These are phyloP conservation scores for Colletotrichum paranaense DNA, from an alignment of 2,329 filamentous ascomycete genomes.

Conservation along the genomic window DNA sequence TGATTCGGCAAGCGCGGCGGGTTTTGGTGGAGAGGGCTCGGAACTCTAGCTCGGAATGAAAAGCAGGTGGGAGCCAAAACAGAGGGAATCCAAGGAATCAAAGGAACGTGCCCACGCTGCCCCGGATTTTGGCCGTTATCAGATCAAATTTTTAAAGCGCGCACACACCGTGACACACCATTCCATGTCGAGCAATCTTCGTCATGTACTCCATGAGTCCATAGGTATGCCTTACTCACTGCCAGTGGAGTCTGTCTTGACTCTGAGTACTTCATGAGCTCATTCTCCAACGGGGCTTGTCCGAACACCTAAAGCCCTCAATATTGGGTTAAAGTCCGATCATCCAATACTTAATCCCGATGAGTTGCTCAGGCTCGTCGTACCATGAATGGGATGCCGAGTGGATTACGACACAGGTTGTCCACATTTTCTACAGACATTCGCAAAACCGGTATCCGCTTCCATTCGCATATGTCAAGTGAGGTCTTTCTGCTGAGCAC, in stretches of 20 bases:
- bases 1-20: conserved; percentile 31
- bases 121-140: conserved; percentile 32
- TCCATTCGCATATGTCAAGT: too few relatives aligned
- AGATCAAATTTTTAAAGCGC: conserved; percentile 15
- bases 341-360: not conserved
- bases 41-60: not conserved
- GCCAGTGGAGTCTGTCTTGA: not conserved
- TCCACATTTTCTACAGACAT: not conserved
- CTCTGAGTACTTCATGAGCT: too few relatives aligned
- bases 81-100: not conserved
- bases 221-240: too few relatives aligned
- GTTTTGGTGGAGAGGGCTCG: not conserved
- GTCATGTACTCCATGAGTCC: not conserved
- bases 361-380: not conserved
- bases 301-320: too few relatives aligned
- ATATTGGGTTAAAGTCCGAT: not conserved
- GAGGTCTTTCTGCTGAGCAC: too few relatives aligned
- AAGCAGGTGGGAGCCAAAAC: not conserved
- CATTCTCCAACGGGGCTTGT: too few relatives aligned
- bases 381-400: not conserved
- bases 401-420: not conserved
- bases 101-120: not conserved
- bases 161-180: not conserved
- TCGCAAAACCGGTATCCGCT: too few relatives aligned
- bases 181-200: not conserved